Conservation (phyloP, 1,284 basidiomycete species). For the Ceratorhiza oryzae-sativae region DNA sequence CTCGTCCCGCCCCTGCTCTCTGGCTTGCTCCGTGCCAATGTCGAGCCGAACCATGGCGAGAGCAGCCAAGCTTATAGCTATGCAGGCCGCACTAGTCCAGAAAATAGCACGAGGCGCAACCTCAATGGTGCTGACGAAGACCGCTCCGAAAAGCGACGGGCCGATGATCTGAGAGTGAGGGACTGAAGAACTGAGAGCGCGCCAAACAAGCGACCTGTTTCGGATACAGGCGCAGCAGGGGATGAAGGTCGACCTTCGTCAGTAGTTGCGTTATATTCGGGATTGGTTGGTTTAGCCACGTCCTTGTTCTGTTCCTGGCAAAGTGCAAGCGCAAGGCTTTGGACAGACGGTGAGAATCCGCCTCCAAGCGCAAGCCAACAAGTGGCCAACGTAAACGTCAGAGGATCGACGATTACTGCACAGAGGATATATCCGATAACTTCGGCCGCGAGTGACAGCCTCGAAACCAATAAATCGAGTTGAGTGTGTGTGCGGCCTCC, state of each 20-base stretch:
- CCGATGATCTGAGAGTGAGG: conserved; percentile 57
- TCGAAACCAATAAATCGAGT: conserved; percentile 71
- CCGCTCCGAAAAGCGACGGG: conserved; percentile 65
- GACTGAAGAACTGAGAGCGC: conserved; percentile 69
- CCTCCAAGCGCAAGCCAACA: conserved; percentile 60
- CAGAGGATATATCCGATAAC: conserved; percentile 62
- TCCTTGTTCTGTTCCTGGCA: conserved; percentile 53
- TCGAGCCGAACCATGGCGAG: conserved; percentile 33
- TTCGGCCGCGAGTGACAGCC: conserved; percentile 65
- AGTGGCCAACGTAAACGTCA: conserved; percentile 59
- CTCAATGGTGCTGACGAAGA: conserved; percentile 67
- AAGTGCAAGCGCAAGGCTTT: conserved; percentile 70
- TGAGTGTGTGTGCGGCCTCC: conserved; percentile 28
- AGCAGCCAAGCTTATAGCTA: conserved; percentile 2
- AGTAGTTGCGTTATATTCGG: neutral
- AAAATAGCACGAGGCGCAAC: conserved; percentile 63
- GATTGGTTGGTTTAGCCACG: neutral
- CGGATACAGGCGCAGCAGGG: conserved; percentile 21
- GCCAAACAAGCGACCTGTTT: conserved; percentile 69
- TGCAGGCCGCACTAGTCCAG: conserved; percentile 39
- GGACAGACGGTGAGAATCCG: conserved; percentile 69
- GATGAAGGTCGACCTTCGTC: neutral
- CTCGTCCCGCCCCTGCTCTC: conserved; percentile 1
- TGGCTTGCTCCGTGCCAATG: neutral
- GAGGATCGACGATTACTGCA: conserved; percentile 54